Base-by-base conservation (phyloP, 2,329 filamentous ascomycete genomes). In the Cadophora luteo-olivacea region DNA sequence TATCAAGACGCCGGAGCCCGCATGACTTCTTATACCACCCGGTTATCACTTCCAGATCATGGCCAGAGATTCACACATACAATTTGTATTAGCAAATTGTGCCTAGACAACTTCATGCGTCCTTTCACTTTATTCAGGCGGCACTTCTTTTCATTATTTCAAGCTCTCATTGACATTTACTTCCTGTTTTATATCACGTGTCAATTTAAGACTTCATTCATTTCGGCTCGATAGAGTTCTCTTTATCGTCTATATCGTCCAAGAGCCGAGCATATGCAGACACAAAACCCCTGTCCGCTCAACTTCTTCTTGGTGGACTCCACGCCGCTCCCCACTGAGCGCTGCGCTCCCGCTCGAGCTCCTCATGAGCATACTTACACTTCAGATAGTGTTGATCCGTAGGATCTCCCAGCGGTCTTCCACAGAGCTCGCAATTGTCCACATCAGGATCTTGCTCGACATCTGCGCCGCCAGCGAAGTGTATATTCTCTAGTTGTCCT, bases 341-440 rank as follows among this genome's bases (percentile, higher is more conserved):
- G 5, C 3, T 29, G 29, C 29, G 29, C 33, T 38, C 25, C 22
- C 52, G 51, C 32, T 67, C 61, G 25, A 49, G 33, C 45, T 72
- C 72, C 12, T 73, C 69, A 64, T 71, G 68, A 6, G 70, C 70
- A 54, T 68, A 71, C 57, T 61, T 61, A 49, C 72, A 74, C 33
- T 63, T 66, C 22, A 72, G 41, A 3, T 70, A 52, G 54, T 74
- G 69, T 32, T 72, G 72, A 62, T 70, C 52, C 55, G 52, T 69
- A 1, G 64, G 38, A 52, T 69, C 65, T 33, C 72, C 65, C 25
- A 69, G 24, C 4, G 66, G 60, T 2, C 61, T 63, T 9, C 41
- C 60, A 45, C 71, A 72, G 11, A 69, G n/a, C 11, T 66, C 65
- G 55, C 72, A 74, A 4, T 41, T 49, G 5, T 68, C 52, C 29